Evolutionary conservation across 2,329 filamentous ascomycete species (phyloP).

Genomic region (Akanthomyces muscarius): DNA sequence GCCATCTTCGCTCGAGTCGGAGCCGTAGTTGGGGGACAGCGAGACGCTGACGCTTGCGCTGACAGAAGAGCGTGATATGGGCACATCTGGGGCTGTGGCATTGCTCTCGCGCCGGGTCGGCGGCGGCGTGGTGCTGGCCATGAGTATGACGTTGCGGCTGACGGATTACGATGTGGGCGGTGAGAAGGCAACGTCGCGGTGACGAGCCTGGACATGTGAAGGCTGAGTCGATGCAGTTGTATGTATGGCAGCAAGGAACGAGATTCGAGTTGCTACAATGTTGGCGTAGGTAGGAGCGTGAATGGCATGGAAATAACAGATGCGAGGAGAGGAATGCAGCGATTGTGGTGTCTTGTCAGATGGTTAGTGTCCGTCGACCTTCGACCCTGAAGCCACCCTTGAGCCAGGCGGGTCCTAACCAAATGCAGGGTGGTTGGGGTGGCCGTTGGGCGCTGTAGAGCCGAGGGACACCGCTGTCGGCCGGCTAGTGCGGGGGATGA

Average conservation of each 20-base stretch:
- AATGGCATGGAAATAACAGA: background rate
- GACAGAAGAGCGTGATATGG: slow-evolving; percentile 11
- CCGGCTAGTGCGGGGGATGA: background rate
- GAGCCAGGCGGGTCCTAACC: background rate
- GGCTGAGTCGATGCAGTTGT: background rate
- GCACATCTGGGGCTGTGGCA: slow-evolving; percentile 15
- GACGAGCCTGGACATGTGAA: slow-evolving; percentile 1
- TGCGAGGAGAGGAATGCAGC: background rate
- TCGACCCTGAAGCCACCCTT: background rate
- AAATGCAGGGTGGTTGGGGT: no score
- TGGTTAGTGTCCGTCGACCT: background rate
- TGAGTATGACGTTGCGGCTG: background rate
- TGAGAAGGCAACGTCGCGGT: background rate
- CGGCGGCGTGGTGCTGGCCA: slow-evolving; percentile 17
- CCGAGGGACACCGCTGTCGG: background rate
- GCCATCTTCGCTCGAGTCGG: slow-evolving; percentile 36
- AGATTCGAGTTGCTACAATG: background rate
- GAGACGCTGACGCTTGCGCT: slow-evolving; percentile 11
- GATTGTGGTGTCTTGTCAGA: background rate
- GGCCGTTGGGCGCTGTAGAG: background rate
- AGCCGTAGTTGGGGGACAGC: slow-evolving; percentile 21
- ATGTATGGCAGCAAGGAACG: no score
- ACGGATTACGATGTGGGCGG: slow-evolving; percentile 30
- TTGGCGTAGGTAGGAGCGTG: background rate
- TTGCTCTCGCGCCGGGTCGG: slow-evolving; percentile 17